phyloP scores from a whole-genome alignment of 352 stramenopile species.

The Phytophthora hibernalis region DNA sequence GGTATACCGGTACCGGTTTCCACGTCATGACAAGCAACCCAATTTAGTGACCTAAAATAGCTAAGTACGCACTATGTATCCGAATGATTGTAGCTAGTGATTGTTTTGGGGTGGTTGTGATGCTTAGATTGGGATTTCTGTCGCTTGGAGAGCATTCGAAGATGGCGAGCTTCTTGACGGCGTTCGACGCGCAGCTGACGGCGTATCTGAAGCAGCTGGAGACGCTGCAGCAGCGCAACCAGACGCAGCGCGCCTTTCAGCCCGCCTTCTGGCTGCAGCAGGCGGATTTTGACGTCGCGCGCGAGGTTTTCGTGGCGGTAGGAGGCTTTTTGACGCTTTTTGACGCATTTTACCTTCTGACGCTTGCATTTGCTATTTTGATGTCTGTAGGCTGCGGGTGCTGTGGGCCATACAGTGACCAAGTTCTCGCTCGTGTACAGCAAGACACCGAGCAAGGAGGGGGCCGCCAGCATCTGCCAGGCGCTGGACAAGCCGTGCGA shows the following conservation, averaged over 20 bases:
- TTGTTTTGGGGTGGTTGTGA: conserved; percentile 2
- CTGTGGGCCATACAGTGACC: conserved; percentile 83
- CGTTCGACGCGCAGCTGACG: conserved; percentile 61
- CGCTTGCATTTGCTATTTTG: conserved; percentile 3
- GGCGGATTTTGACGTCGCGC: conserved; percentile 77
- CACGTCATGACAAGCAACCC: conserved; percentile 5
- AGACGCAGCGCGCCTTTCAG: conserved; percentile 63
- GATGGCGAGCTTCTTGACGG: conserved; percentile 65
- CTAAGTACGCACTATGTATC: neutral
- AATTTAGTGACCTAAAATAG: neutral
- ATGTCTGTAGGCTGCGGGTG: conserved; percentile 55
- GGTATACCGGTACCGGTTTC: neutral
- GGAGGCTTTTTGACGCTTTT: neutral
- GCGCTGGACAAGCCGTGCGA: conserved; percentile 81
- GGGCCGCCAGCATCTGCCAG: conserved; percentile 81
- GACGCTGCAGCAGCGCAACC: conserved; percentile 63
- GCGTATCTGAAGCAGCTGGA: conserved; percentile 69
- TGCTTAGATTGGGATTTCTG: neutral
- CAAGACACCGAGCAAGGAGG: conserved; percentile 72
- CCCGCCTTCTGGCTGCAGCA: conserved; percentile 84
- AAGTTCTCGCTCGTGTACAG: conserved; percentile 90
- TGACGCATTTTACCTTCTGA: neutral
- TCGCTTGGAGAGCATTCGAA: conserved; percentile 13
- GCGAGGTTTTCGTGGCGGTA: conserved; percentile 85
- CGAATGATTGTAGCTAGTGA: conserved; percentile 14